Conservation (phyloP, 176 grass and related monocot species). For the Phoenix dactylifera region DNA sequence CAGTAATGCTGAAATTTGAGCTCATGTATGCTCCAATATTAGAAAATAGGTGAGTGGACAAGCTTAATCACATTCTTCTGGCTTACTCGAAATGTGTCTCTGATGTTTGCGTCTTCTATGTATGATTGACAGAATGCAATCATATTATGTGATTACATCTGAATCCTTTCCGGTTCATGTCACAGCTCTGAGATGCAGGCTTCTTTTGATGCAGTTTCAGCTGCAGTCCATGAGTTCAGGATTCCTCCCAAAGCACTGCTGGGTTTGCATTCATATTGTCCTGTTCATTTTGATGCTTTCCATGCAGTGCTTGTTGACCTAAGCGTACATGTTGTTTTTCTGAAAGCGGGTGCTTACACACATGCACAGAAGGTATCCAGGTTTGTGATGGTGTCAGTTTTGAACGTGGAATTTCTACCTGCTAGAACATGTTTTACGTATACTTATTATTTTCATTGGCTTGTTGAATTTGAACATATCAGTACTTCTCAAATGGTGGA, state of each 20-base stretch:
- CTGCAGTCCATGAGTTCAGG: slow-evolving; percentile 80
- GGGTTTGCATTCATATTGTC: slow-evolving; percentile 82
- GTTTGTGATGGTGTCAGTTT: slow-evolving; percentile 51
- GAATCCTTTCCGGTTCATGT: slow-evolving; percentile 27
- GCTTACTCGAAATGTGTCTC: too few relatives aligned
- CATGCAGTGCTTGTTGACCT: slow-evolving; percentile 84
- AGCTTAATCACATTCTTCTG: too few relatives aligned
- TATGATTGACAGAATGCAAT: too few relatives aligned
- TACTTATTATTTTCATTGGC: too few relatives aligned
- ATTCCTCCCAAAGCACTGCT: slow-evolving; percentile 73
- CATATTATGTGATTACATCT: too few relatives aligned
- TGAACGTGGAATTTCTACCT: too few relatives aligned
- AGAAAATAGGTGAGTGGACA: slow-evolving; percentile 35
- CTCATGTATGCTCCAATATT: slow-evolving; percentile 53
- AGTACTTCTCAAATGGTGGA: slow-evolving; percentile 9
- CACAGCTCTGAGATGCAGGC: slow-evolving; percentile 49
- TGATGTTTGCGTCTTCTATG: too few relatives aligned
- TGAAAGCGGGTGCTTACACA: slow-evolving; percentile 55
- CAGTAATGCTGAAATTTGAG: slow-evolving; percentile 85
- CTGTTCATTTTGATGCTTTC: slow-evolving; percentile 86
- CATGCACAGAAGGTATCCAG: slow-evolving; percentile 62
- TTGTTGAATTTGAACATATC: slow-evolving; percentile 3
- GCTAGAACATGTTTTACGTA: too few relatives aligned
- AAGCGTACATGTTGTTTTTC: slow-evolving; percentile 67
- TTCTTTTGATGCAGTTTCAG: slow-evolving; percentile 45